Conservation (phyloP, 345 rosid genomes). For the Lepidium sativum region DNA sequence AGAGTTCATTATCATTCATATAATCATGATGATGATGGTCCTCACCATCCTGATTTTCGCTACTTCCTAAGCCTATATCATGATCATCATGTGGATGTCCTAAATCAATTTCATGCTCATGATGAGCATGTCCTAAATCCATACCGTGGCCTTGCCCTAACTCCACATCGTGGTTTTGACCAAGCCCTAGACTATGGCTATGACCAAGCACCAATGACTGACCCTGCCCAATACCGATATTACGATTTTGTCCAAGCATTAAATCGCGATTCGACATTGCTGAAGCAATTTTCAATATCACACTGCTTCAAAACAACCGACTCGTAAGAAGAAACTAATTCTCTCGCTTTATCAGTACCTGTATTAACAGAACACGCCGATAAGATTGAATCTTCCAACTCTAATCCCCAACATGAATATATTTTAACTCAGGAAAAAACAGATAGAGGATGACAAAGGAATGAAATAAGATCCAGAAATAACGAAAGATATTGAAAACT, state of each 20-base stretch:
- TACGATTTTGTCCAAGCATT: constrained; percentile 64
- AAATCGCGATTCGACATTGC: constrained; percentile 76
- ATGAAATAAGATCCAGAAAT: not conserved
- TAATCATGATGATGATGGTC: constrained; percentile 41
- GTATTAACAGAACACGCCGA: not conserved
- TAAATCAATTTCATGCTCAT: constrained; percentile 48
- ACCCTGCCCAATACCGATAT: constrained; percentile 52
- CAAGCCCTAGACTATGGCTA: constrained; percentile 49
- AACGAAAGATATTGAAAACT: not conserved
- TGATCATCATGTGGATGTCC: constrained; percentile 38
- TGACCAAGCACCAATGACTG: constrained; percentile 61
- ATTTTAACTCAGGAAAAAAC: not conserved
- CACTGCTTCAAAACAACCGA: constrained; percentile 7
- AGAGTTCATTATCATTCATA: constrained; percentile 46
- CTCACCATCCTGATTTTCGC: constrained; percentile 52
- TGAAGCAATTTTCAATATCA: not conserved
- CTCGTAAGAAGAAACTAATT: not conserved
- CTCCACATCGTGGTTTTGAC: constrained; percentile 56
- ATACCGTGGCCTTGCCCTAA: constrained; percentile 54
- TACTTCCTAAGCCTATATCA: constrained; percentile 56
- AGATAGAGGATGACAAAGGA: not conserved
- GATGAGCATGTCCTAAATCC: constrained; percentile 46
- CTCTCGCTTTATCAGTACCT: constrained; percentile 9
- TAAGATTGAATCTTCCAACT: not conserved
- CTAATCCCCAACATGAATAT: not conserved